Conservation (phyloP, 148 eudicot genomes). For the Drosera capensis region DNA sequence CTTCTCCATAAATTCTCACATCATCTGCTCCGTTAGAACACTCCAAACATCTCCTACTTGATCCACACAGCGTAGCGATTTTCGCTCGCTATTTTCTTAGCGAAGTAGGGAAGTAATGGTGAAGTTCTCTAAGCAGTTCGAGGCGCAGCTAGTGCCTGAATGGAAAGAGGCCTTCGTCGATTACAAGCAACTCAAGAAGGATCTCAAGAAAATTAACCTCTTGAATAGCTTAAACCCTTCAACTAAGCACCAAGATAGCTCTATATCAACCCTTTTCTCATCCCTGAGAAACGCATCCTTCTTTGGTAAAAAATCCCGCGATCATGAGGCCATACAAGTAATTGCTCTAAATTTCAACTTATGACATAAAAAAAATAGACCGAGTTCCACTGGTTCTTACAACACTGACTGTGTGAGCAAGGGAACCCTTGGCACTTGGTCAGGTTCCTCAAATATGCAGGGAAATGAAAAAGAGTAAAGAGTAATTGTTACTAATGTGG, state of each 20-base stretch:
- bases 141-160: slow-evolving; percentile 81
- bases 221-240: slow-evolving; percentile 13
- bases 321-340: slow-evolving; percentile 62
- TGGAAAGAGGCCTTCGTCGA: slow-evolving; percentile 98
- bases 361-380: too few species aligned
- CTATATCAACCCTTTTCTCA: slow-evolving; percentile 25
- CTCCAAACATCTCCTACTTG: slow-evolving; percentile 15
- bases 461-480: not conserved
- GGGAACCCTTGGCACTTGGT: too few species aligned
- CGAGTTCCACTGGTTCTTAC: too few species aligned
- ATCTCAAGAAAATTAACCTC: slow-evolving; percentile 52
- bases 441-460: too few species aligned
- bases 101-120: slow-evolving; percentile 25
- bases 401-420: too few species aligned
- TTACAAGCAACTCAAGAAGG: slow-evolving; percentile 64
- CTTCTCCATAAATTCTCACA: slow-evolving; percentile 29
- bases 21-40: slow-evolving; percentile 23
- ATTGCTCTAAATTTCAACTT: slow-evolving; percentile 7
- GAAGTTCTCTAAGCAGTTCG: slow-evolving; percentile 77
- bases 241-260: slow-evolving; percentile 16
- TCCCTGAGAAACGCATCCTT: slow-evolving; percentile 39
- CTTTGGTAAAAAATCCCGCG: slow-evolving; percentile 28
- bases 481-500: slow-evolving; percentile 8
- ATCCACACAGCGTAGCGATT: not conserved
- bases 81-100: not conserved